Percentiles rank a stretch among this genome's conserved stretches.
Conservation (phyloP, 345 rosid species). For the Diplotaxis tenuifolia region DNA sequence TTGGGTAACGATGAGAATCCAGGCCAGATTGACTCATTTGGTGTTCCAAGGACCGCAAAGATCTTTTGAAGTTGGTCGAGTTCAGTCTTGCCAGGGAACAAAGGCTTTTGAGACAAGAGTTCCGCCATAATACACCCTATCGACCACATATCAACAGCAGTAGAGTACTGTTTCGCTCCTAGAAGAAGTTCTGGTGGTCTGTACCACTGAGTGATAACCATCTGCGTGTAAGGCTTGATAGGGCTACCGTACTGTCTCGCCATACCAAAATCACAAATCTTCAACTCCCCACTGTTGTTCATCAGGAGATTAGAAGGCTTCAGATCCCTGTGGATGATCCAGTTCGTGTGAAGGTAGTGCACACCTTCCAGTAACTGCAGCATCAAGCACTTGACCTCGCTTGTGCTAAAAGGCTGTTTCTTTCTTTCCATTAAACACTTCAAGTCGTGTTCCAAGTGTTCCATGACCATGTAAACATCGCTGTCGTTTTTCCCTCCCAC, state of each 20-base stretch:
- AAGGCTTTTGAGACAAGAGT: constrained; percentile 63
- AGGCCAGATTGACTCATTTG: constrained; percentile 67
- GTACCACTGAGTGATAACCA: constrained; percentile 82
- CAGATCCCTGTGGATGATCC: constrained; percentile 92
- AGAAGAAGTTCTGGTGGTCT: constrained; percentile 85
- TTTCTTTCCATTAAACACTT: constrained; percentile 62
- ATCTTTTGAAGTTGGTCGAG: constrained; percentile 76
- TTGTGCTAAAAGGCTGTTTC: constrained; percentile 76
- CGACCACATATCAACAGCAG: constrained; percentile 96
- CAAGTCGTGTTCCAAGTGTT: constrained; percentile 83
- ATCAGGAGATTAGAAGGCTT: constrained; percentile 84
- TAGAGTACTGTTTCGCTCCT: constrained; percentile 76
- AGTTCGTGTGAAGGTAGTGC: constrained; percentile 80
- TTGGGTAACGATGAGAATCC: constrained; percentile 66
- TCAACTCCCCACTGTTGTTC: constrained; percentile 74
- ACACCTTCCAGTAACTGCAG: constrained; percentile 79
- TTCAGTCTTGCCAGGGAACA: constrained; percentile 70
- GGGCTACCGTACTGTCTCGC: constrained; percentile 85
- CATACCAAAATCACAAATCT: constrained; percentile 87
- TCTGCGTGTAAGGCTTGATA: constrained; percentile 72
- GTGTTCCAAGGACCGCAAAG: constrained; percentile 74
- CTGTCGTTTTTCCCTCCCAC: constrained; percentile 51
- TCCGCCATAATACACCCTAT: constrained; percentile 94
- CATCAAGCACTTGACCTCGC: constrained; percentile 93
- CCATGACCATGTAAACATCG: constrained; percentile 88